Evolutionary conservation across 352 stramenopile genomes (phyloP), one percentile per base, ranked within the genome.

Genomic region (Phytophthora citricola): DNA sequence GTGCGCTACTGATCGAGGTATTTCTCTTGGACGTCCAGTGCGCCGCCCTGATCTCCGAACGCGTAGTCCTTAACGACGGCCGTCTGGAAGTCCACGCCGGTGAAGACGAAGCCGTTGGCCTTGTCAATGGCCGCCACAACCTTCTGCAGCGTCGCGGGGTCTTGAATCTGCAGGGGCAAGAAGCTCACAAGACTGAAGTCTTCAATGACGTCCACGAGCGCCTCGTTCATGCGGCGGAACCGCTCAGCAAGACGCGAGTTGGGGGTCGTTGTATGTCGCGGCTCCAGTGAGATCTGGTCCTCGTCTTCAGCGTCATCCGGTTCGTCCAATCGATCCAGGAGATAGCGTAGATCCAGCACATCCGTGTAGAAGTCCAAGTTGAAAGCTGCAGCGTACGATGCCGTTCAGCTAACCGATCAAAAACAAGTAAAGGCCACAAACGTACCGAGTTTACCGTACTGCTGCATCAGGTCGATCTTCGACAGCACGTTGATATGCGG

Each of bases 401-500:
- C 24, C 26, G n/a, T 20, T 55, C 27, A 41, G 20, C 12, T 12
- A 48, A 20, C 9, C 11, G 3, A 17, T 15, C 9, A 31, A 8
- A 6, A 56, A 6, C 12, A 59, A 27, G 7, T 53, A 39, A 14
- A 46, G 31, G 8, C 14, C 3, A 8, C 11, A 43, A 20, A 55
- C 57, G 40, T 78, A 90, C 75, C 81, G n/a, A 92, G 75, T 64
- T 89, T 89, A 55, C 90, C 90, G 52, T 97, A 97, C 38, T 94
- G 87, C 63, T 98, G 82, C 54, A 99, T 96, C 26, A 99, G 80
- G 81, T 99, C 98, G 57, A 98, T 98, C 81, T 99, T 99, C 34
- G 96, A 99, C 4, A 99, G 79, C 11, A 99, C 91, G 73, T 99
- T 99, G 17, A 99, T 88, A 71, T 99, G 97, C 22, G 98, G 98